Evolutionary conservation across 768 basidiomycete genomes (phyloP).

Genomic region (Termitomyces sp.): DNA sequence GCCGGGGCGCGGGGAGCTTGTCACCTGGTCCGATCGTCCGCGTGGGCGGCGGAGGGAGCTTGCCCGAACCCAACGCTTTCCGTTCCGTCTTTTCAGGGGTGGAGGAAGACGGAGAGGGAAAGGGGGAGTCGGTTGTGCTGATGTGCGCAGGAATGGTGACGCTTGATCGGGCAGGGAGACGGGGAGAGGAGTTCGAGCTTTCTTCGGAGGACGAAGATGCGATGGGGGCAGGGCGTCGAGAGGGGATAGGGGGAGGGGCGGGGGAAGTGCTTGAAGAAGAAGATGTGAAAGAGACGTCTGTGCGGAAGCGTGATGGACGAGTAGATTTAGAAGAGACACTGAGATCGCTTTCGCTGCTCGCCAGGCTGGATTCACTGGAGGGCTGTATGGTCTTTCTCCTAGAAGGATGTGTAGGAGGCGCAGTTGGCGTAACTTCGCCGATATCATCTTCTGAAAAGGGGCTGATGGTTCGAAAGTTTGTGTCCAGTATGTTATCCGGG

Average conservation of each 20-base stretch:
- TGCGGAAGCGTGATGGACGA: slow-evolving; percentile 29
- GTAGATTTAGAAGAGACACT: slow-evolving; percentile 15
- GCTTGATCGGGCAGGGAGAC: slow-evolving; percentile 22
- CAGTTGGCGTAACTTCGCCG: slow-evolving; percentile 9
- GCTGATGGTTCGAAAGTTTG: slow-evolving; percentile 14
- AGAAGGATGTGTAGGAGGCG: slow-evolving; percentile 13
- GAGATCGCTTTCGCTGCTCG: slow-evolving; percentile 32
- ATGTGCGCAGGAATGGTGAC: slow-evolving; percentile 13
- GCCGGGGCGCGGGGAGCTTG: slow-evolving; percentile 61
- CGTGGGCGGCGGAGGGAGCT: slow-evolving; percentile 68
- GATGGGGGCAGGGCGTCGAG: slow-evolving; percentile 28
- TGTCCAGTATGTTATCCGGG: slow-evolving; percentile 10
- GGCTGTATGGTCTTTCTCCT: slow-evolving; percentile 14
- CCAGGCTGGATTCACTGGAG: slow-evolving; percentile 31
- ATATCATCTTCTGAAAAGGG: slow-evolving; percentile 19
- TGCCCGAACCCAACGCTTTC: slow-evolving; percentile 31
- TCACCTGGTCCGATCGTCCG: slow-evolving; percentile 66
- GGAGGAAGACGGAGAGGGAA: slow-evolving; percentile 4
- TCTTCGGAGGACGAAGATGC: slow-evolving; percentile 13
- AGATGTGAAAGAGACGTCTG: slow-evolving; percentile 12
- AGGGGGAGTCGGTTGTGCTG: slow-evolving; percentile 7
- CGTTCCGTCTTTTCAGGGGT: slow-evolving; percentile 25
- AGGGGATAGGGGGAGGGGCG: slow-evolving; percentile 41
- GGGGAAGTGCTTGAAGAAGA: slow-evolving; percentile 16
- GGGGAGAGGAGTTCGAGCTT: slow-evolving; percentile 18